These are phyloP conservation scores for Grigorovia humatica DNA, from an alignment of 805 yeast species.

Conservation along the genomic window DNA sequence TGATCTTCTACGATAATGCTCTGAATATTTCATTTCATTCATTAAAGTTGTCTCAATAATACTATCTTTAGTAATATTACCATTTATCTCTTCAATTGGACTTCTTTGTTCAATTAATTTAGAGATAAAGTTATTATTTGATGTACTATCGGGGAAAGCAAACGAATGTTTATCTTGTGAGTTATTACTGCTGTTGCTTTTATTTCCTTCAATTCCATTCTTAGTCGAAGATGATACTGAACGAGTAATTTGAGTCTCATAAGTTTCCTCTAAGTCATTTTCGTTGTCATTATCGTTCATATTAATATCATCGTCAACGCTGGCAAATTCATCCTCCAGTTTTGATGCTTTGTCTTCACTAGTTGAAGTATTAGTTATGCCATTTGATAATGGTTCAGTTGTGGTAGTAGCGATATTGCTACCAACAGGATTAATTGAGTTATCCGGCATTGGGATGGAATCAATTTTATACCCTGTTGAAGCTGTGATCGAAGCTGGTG, in stretches of 20 bases:
- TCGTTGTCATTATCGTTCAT: not conserved
- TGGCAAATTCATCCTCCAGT: too few relatives aligned
- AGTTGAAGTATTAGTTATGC: too few relatives aligned
- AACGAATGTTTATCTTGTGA: too few relatives aligned
- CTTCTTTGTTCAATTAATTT: not conserved
- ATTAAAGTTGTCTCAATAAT: conserved; percentile 1
- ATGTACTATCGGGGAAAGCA: not conserved
- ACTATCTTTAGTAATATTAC: conserved; percentile 1
- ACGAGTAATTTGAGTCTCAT: not conserved
- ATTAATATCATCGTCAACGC: not conserved
- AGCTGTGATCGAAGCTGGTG: not conserved
- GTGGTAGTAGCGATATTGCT: not conserved
- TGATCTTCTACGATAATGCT: conserved; percentile 7
- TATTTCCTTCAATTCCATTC: not conserved
- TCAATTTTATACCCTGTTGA: too few relatives aligned
- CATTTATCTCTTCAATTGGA: not conserved
- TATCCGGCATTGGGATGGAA: too few relatives aligned
- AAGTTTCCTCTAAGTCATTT: not conserved
- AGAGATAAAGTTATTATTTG: not conserved
- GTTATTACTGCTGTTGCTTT: too few relatives aligned
- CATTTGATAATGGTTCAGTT: too few relatives aligned
- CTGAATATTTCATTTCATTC: not conserved
- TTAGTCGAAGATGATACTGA: not conserved
- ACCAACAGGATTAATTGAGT: too few relatives aligned
- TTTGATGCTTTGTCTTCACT: too few relatives aligned